Conservation (phyloP, 805 yeast species). For the Saccharomycopsis amapae region DNA sequence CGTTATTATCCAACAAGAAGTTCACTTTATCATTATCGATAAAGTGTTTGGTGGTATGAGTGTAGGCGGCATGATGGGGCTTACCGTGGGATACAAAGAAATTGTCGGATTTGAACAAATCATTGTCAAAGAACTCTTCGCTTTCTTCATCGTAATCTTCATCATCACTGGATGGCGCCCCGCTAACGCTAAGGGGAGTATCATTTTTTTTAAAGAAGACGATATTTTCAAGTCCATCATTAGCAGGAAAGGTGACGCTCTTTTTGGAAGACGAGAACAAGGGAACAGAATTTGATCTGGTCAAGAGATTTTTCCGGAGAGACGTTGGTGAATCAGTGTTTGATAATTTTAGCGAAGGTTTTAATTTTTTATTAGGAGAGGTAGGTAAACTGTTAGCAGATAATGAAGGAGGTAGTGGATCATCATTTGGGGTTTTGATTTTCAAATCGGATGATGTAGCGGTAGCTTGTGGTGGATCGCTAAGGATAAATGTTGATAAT, state of each 20-base stretch:
- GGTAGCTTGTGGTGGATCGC: neutral
- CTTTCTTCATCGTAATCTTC: constrained; percentile 12
- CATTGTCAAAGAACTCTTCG: constrained; percentile 2
- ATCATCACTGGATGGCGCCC: constrained; percentile 15
- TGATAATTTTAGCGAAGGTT: constrained; percentile 15
- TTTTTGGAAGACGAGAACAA: constrained; percentile 10
- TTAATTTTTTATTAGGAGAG: constrained; percentile 8
- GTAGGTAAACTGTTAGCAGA: too few relatives aligned
- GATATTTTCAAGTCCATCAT: constrained; percentile 20
- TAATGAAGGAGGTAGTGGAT: too few relatives aligned
- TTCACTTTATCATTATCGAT: constrained; percentile 4
- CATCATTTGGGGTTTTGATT: neutral
- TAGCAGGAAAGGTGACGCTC: constrained; percentile 18
- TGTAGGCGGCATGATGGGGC: neutral
- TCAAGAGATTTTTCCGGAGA: neutral
- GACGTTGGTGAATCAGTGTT: neutral
- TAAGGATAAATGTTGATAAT: constrained; percentile 11
- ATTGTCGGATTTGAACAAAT: neutral
- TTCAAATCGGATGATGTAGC: neutral
- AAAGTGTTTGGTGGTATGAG: neutral
- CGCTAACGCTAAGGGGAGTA: constrained; percentile 20
- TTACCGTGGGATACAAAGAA: neutral
- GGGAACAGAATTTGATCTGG: constrained; percentile 19
- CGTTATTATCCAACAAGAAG: constrained; percentile 19
- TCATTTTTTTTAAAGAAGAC: constrained; percentile 20